Conservation (phyloP, 2,329 filamentous ascomycete species). For the Fusarium incarnatum region DNA sequence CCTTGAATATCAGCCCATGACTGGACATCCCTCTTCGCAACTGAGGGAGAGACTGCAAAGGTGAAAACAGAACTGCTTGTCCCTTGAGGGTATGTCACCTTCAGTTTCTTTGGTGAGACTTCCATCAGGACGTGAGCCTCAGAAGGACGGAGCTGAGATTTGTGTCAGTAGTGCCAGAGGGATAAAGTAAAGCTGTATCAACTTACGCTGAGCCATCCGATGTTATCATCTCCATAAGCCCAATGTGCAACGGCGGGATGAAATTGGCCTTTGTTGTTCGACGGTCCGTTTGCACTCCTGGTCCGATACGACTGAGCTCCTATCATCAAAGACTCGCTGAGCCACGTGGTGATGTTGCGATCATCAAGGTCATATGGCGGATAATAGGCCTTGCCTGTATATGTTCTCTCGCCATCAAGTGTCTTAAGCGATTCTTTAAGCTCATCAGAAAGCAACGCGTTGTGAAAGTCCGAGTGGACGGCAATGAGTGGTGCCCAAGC, state of each 20-base stretch:
- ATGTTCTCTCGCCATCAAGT: constrained; percentile 13
- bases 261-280: constrained; percentile 17
- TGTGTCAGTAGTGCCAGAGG: too few species aligned
- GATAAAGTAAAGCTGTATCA: too few species aligned
- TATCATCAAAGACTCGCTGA: constrained; percentile 65
- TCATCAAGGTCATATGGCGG: constrained; percentile 54
- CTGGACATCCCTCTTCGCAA: constrained; percentile 16
- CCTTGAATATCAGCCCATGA: constrained; percentile 17
- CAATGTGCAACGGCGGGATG: constrained; percentile 22
- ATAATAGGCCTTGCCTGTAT: constrained; percentile 16
- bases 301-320: constrained; percentile 60
- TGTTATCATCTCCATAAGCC: constrained; percentile 7
- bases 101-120: constrained; percentile 10
- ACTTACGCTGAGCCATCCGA: constrained; percentile 26
- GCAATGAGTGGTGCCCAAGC: constrained; percentile 66
- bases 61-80: constrained; percentile 15
- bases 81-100: not conserved
- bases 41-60: constrained; percentile 14
- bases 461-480: constrained; percentile 62
- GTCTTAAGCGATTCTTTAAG: constrained; percentile 46
- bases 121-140: constrained; percentile 18
- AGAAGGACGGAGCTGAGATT: constrained; percentile 1
- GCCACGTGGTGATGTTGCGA: constrained; percentile 69
- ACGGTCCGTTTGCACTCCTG: constrained; percentile 12
- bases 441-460: constrained; percentile 56